These are phyloP conservation scores for Hypericum perforatum DNA, from an alignment of 345 rosid genomes.

Conservation along the genomic window DNA sequence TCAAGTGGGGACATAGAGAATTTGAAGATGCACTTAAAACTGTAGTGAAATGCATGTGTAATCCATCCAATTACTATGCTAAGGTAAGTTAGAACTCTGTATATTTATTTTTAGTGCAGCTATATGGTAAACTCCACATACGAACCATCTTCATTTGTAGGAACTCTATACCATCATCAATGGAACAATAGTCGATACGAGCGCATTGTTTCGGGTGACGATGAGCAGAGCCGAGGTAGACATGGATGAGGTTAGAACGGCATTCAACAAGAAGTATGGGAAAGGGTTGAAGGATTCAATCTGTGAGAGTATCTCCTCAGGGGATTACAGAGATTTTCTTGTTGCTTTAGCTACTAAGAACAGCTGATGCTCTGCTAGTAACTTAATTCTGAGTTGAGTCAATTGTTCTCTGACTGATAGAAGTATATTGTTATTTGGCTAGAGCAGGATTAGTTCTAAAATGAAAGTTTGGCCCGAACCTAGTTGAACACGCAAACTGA, in stretches of 20 bases:
- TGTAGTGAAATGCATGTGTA: constrained; percentile 41
- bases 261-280: constrained; percentile 33
- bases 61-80: constrained; percentile 38
- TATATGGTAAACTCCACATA: not conserved
- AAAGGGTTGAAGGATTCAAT: constrained; percentile 37
- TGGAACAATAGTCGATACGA: constrained; percentile 22
- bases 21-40: constrained; percentile 36
- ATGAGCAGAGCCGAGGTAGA: constrained; percentile 49
- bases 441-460: too few relatives aligned
- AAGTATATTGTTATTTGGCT: too few relatives aligned
- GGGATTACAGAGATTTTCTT: constrained; percentile 48
- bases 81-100: constrained; percentile 25
- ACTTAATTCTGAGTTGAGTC: too few relatives aligned
- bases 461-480: too few relatives aligned
- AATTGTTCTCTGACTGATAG: too few relatives aligned
- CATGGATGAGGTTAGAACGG: constrained; percentile 33
- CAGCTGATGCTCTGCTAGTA: too few relatives aligned
- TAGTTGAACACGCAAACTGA: too few relatives aligned
- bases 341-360: constrained; percentile 30
- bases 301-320: constrained; percentile 24
- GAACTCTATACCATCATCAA: constrained; percentile 23
- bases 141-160: constrained; percentile 15
- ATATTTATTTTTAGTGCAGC: too few relatives aligned
- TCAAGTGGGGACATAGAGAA: constrained; percentile 25
- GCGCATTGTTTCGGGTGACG: constrained; percentile 31